A percentile compares a stretch with the other conserved stretches of the same genome.
Evolutionary conservation across 441 rosid species (phyloP).

Genomic region (Populus trichocarpa): DNA sequence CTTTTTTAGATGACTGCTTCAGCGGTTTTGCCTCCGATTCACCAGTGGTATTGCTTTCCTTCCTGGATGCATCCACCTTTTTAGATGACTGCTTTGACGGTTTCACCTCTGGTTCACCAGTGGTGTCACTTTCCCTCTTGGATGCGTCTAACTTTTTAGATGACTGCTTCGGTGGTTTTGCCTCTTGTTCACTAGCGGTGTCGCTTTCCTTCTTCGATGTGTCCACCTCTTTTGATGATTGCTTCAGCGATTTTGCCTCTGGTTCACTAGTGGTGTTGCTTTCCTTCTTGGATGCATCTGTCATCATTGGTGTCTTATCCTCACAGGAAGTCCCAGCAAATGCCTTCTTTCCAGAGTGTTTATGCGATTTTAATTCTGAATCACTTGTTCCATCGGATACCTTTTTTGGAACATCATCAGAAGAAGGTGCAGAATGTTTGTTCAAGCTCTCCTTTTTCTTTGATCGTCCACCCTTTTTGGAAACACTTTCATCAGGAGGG

Average conservation of each 20-base stretch:
- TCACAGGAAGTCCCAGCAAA: slow-evolving; percentile 38
- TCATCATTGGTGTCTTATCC: slow-evolving; percentile 33
- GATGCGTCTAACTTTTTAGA: slow-evolving; percentile 50
- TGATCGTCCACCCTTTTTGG: slow-evolving; percentile 39
- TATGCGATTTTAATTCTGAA: slow-evolving; percentile 49
- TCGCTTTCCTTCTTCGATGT: slow-evolving; percentile 42
- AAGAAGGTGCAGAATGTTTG: slow-evolving; percentile 44
- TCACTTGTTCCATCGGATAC: slow-evolving; percentile 48
- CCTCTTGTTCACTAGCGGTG: slow-evolving; percentile 44
- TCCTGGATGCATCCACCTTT: slow-evolving; percentile 52
- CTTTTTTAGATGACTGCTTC: slow-evolving; percentile 57
- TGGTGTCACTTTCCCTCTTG: slow-evolving; percentile 44
- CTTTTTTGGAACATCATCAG: slow-evolving; percentile 43
- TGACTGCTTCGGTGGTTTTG: slow-evolving; percentile 46
- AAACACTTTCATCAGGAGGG: slow-evolving; percentile 35
- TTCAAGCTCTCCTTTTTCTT: slow-evolving; percentile 50
- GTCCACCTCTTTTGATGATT: slow-evolving; percentile 48
- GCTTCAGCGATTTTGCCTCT: slow-evolving; percentile 51
- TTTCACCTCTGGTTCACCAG: slow-evolving; percentile 56
- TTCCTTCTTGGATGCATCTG: slow-evolving; percentile 50
- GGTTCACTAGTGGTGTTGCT: slow-evolving; percentile 39
- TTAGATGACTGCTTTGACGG: slow-evolving; percentile 39
- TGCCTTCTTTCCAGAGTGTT: slow-evolving; percentile 43
- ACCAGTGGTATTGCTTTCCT: slow-evolving; percentile 38
- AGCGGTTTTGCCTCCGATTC: slow-evolving; percentile 51